phyloP scores from a whole-genome alignment of 768 basidiomycete genomes.

The Boletus barrowsii region DNA sequence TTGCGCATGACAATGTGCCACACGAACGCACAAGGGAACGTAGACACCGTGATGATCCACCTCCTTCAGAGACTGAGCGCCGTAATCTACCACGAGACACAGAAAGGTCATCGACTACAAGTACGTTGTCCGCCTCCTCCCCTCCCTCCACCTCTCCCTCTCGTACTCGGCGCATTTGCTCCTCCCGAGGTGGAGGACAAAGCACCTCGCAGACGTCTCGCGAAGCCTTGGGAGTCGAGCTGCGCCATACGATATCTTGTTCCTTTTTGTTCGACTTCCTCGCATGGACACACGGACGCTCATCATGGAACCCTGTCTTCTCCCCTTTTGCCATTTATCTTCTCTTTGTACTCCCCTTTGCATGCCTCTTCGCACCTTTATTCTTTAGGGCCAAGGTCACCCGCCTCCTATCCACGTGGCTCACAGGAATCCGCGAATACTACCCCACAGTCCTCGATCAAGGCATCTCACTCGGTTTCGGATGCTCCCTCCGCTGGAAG shows the following conservation, averaged over 20 bases:
- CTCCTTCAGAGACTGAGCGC: conserved; percentile 15
- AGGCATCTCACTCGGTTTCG: conserved; percentile 13
- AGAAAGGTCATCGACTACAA: conserved; percentile 37
- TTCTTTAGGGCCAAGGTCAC: conserved; percentile 43
- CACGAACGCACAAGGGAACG: conserved; percentile 22
- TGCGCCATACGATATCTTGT: conserved; percentile 27
- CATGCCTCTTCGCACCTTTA: conserved; percentile 30
- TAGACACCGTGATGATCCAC: conserved; percentile 25
- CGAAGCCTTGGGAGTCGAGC: conserved; percentile 47
- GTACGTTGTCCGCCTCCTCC: conserved; percentile 49
- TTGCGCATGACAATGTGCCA: conserved; percentile 11
- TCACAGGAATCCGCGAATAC: conserved; percentile 20
- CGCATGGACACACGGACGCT: conserved; percentile 40
- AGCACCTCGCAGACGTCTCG: conserved; percentile 36
- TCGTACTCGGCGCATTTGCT: conserved; percentile 36
- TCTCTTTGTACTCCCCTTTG: conserved; percentile 29
- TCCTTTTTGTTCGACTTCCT: conserved; percentile 38
- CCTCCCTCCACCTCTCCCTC: conserved; percentile 34
- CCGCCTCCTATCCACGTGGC: conserved; percentile 33
- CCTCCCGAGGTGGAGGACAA: conserved; percentile 38
- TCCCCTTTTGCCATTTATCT: conserved; percentile 28
- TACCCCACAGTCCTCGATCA: conserved; percentile 10
- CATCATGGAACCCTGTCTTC: conserved; percentile 39
- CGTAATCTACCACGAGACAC: conserved; percentile 28
- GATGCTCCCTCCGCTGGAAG: conserved; percentile 9